Evolutionary conservation across 2,329 filamentous ascomycete genomes (phyloP).

Genomic region (Emericellopsis atlantica): DNA sequence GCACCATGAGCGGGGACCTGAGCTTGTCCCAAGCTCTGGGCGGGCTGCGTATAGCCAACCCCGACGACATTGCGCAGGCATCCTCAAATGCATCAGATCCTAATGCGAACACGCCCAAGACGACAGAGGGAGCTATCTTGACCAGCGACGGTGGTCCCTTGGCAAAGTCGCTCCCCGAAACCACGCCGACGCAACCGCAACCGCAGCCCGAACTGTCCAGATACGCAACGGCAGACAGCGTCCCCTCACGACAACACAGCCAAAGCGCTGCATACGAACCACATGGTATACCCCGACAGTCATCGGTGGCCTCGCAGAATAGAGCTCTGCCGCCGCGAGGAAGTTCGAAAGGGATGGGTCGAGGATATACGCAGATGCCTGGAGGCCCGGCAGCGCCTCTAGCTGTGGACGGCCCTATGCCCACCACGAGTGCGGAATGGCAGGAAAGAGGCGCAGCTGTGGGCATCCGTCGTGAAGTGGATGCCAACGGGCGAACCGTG

Average conservation of each 20-base stretch:
- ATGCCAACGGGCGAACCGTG: slow-evolving; percentile 71
- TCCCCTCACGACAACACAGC: slow-evolving; percentile 52
- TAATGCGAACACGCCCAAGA: slow-evolving; percentile 8
- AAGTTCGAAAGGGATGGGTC: slow-evolving; percentile 60
- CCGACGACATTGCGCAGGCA: slow-evolving; percentile 54
- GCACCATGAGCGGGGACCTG: slow-evolving; percentile 77
- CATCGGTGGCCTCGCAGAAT: slow-evolving; percentile 30
- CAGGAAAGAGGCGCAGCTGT: slow-evolving; percentile 89
- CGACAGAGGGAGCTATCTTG: slow-evolving; percentile 4
- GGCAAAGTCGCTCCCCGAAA: slow-evolving; percentile 4
- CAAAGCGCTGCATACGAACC: slow-evolving; percentile 44
- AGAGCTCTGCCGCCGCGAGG: slow-evolving; percentile 61
- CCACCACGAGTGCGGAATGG: slow-evolving; percentile 76
- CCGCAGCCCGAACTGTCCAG: slow-evolving; percentile 10
- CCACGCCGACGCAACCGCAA: slow-evolving; percentile 5
- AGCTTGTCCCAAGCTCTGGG: slow-evolving; percentile 87
- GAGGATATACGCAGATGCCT: slow-evolving; percentile 31
- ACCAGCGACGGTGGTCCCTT: slow-evolving; percentile 1
- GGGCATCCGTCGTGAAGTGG: slow-evolving; percentile 67
- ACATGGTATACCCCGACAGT: slow-evolving; percentile 39
- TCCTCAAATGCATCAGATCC: slow-evolving; percentile 10
- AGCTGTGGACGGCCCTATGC: slow-evolving; percentile 27
- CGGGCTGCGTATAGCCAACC: slow-evolving; percentile 92
- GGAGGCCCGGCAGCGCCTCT: slow-evolving; percentile 10
- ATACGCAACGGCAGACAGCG: slow-evolving; percentile 40